Evolutionary conservation across 176 grass and related monocot species (phyloP), one percentile per base, ranked within the genome.

Genomic region (Alopecurus myosuroides): DNA sequence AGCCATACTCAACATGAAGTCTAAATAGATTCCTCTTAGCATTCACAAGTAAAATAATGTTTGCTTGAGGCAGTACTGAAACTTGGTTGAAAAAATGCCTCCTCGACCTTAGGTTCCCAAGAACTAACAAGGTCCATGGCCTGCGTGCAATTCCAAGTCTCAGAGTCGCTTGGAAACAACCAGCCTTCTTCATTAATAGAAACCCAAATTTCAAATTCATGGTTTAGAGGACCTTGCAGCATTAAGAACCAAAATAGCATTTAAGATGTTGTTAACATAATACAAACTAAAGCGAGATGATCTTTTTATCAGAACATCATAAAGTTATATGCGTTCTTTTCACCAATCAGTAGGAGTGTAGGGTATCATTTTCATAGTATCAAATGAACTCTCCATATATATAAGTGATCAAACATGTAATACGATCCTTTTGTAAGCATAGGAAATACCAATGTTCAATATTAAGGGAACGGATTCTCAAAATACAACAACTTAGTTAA

Each of bases 31-130:
- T 96, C 70, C 94, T 99, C 78, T 99, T 99, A 51, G 97, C 97
- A 91, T 99, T 99, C 60, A 94, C 97, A 88, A 99, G 92, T 67
- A 96, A 87, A 86, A 99, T 91, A 77, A 99, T 88, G 88, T 84
- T 99, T 67, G 97, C 94, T 74, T 90, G 94, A 87, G 97, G 89
- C 3, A 99, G 83, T 46, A 96, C 90, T 31, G 89, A 50, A 17
- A 96, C 86, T 90, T 99, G 97, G 82, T 99, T 96, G 81, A 97
- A 99, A n/a, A 89, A 99, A 99, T 80, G 97, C 97, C 74, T 94
- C 97, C 50, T 96, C 88, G 1, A 41, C 77, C 65, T 83, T 87
- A 69, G 86, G 82, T 76, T 92, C 97, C 67, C 71, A 73, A 65
- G 93, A 96, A 85, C 97, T 99, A 84, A 87, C 85, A 42, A 99